These are phyloP conservation scores for Aurantiochytrium sp. DNA, from an alignment of 108 stramenopile species.

Conservation along the genomic window DNA sequence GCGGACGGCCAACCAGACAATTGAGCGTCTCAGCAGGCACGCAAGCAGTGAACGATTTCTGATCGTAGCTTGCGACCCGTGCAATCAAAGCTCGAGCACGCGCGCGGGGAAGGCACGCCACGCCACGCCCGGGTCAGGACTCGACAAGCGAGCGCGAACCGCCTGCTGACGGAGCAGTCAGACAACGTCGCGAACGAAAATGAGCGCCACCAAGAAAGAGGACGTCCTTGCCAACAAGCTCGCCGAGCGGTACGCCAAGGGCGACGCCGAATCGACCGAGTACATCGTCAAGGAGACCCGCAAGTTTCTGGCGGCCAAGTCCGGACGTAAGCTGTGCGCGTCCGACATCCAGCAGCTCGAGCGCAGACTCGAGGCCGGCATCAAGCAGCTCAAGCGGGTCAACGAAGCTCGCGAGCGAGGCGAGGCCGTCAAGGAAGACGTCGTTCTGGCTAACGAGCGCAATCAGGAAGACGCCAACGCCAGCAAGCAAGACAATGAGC, in stretches of 20 bases:
- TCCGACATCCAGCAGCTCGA: slow-evolving; percentile 25
- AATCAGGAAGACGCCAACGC: background rate
- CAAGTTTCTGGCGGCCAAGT: background rate
- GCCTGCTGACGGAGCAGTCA: too few relatives aligned
- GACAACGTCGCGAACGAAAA: background rate
- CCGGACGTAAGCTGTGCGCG: background rate
- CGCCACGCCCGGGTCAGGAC: too few relatives aligned
- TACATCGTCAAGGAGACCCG: background rate
- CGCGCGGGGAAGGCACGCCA: too few relatives aligned
- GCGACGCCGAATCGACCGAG: background rate
- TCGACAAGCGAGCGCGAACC: too few relatives aligned
- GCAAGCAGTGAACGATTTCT: too few relatives aligned
- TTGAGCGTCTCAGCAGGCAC: too few relatives aligned
- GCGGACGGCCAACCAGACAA: too few relatives aligned
- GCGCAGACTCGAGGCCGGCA: background rate
- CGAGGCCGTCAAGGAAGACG: background rate
- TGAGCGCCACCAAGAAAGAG: background rate
- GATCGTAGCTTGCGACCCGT: too few relatives aligned
- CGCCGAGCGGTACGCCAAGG: background rate
- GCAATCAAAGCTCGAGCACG: too few relatives aligned
- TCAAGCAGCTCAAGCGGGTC: slow-evolving; percentile 1
- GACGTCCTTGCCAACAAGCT: slow-evolving; percentile 29
- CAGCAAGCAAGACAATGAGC: background rate
- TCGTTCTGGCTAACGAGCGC: background rate
- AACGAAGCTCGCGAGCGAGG: background rate